These are phyloP conservation scores for Suhomyces guaymorum DNA, from an alignment of 1,139 yeast genomes.

Conservation along the genomic window DNA sequence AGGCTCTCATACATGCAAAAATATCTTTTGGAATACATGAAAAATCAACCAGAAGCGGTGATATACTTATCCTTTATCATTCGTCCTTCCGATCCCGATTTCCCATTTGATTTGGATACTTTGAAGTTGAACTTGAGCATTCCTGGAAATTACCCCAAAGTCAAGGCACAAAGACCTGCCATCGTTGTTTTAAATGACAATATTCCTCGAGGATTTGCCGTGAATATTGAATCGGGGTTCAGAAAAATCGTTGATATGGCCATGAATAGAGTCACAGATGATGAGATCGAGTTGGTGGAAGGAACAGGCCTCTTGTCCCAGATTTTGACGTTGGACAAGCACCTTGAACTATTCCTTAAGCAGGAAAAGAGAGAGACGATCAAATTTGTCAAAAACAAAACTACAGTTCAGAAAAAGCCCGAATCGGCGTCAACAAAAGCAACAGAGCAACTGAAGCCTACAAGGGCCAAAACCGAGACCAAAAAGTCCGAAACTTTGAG, in stretches of 20 bases:
- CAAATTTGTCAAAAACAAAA: conserved; percentile 38
- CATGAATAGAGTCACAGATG: conserved; percentile 22
- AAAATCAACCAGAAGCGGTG: conserved; percentile 15
- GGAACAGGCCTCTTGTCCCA: conserved; percentile 55
- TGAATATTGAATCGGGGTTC: conserved; percentile 68
- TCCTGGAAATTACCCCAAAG: conserved; percentile 57
- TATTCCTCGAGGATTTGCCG: conserved; percentile 70
- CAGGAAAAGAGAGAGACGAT: conserved; percentile 57
- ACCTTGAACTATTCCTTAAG: conserved; percentile 57
- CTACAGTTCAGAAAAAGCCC: conserved; percentile 3
- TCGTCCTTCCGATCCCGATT: conserved; percentile 72
- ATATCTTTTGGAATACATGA: conserved; percentile 17
- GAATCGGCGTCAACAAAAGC: no score
- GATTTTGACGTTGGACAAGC: conserved; percentile 55
- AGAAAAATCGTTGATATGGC: conserved; percentile 47
- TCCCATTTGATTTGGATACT: conserved; percentile 61
- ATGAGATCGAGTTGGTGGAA: conserved; percentile 38
- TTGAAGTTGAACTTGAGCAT: conserved; percentile 54
- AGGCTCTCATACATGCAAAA: conserved; percentile 17
- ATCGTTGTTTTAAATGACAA: conserved; percentile 61
- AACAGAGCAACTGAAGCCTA: conserved; percentile 1
- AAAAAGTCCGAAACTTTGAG: neutral
- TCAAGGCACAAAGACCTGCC: conserved; percentile 35
- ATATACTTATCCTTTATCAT: conserved; percentile 38
- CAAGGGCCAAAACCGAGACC: neutral